A percentile compares a stretch with the other conserved stretches of the same genome.
Evolutionary conservation across 495 filamentous ascomycete species (phyloP).

Genomic region (Gamarada debralockiae): DNA sequence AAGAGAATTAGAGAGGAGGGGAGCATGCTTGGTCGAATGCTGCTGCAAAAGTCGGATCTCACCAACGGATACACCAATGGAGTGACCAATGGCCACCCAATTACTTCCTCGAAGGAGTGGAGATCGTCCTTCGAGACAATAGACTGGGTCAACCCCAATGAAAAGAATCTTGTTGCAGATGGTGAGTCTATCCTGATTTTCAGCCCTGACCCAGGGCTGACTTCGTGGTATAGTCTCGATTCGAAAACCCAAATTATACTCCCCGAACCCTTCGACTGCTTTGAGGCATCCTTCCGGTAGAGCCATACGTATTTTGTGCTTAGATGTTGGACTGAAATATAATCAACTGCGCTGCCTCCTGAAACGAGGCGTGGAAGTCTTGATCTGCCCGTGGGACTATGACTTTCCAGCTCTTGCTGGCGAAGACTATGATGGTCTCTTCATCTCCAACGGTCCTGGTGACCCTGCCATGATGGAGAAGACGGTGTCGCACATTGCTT

Average conservation of each 20-base stretch:
- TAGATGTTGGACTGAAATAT: constrained; percentile 96
- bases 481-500: constrained; percentile 71
- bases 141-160: constrained; percentile 89
- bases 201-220: constrained; percentile 19
- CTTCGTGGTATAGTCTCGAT: constrained; percentile 68
- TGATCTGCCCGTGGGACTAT: constrained; percentile 94
- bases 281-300: constrained; percentile 85
- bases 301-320: constrained; percentile 76
- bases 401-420: constrained; percentile 73
- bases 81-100: constrained; percentile 21
- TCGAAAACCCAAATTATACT: constrained; percentile 74
- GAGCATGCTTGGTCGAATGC: constrained; percentile 92
- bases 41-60: constrained; percentile 59
- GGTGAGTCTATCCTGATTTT: constrained; percentile 55
- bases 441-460: constrained; percentile 96
- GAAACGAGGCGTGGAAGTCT: constrained; percentile 85
- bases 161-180: constrained; percentile 85
- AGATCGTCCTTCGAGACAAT: constrained; percentile 65
- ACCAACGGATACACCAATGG: constrained; percentile 41
- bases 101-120: constrained; percentile 48
- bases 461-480: constrained; percentile 79
- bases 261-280: constrained; percentile 59
- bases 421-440: constrained; percentile 89
- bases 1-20: constrained; percentile 91
- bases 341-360: constrained; percentile 95